phyloP scores from a whole-genome alignment of 768 basidiomycete genomes.

The Leccinellum albellum region DNA sequence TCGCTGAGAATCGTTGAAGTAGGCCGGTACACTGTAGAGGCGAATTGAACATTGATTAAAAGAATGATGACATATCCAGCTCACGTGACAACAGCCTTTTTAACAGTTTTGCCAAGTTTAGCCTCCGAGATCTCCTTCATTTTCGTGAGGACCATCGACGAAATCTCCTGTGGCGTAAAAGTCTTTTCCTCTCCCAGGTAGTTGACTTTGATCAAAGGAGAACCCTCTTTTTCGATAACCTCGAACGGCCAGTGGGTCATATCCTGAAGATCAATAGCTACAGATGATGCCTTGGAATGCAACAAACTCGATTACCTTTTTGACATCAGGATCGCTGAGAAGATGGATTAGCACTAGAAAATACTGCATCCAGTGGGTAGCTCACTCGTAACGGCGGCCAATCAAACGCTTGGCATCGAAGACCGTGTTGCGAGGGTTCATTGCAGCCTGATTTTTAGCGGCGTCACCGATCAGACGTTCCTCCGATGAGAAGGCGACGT shows the following conservation, averaged over 20 bases:
- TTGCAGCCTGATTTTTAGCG: constrained; percentile 97
- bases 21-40: constrained; percentile 78
- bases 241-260: constrained; percentile 98
- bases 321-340: constrained; percentile 85
- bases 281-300: background rate
- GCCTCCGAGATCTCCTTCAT: constrained; percentile 99
- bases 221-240: constrained; percentile 95
- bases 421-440: constrained; percentile 99
- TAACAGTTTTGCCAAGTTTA: constrained; percentile 96
- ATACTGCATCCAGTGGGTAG: constrained; percentile 6
- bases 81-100: constrained; percentile 98
- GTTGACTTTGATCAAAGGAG: constrained; percentile 93
- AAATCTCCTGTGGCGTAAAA: constrained; percentile 98
- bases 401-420: constrained; percentile 99
- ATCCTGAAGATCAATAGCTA: constrained; percentile 50
- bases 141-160: constrained; percentile 99
- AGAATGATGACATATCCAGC: constrained; percentile 30
- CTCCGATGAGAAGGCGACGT: constrained; percentile 95
- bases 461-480: constrained; percentile 99
- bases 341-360: constrained; percentile 1
- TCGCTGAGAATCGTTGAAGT: constrained; percentile 99
- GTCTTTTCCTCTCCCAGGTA: constrained; percentile 94
- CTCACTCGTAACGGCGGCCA: constrained; percentile 92
- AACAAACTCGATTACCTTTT: constrained; percentile 50
- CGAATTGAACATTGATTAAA: background rate